Conservation (phyloP, 305 asterid species). For the Rubia occidens region DNA sequence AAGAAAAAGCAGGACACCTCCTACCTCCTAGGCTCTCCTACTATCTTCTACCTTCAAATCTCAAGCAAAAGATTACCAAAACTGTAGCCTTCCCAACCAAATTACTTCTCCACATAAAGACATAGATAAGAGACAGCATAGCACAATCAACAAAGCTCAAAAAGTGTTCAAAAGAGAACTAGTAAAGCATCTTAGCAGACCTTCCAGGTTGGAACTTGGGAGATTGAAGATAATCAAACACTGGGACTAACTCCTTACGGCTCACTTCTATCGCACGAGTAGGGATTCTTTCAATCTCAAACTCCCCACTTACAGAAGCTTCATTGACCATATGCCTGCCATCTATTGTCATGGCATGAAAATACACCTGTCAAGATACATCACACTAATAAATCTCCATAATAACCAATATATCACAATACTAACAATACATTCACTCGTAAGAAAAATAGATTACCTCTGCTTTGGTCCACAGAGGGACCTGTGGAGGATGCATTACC, state of each 20-base stretch:
- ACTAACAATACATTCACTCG: not conserved
- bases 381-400: constrained; percentile 16
- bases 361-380: constrained; percentile 44
- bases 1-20: not conserved
- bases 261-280: constrained; percentile 52
- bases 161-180: not conserved
- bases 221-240: constrained; percentile 56
- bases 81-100: constrained; percentile 1
- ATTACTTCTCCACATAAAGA: not conserved
- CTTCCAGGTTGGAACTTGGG: constrained; percentile 53
- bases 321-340: constrained; percentile 28
- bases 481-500: constrained; percentile 59
- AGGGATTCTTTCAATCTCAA: constrained; percentile 67
- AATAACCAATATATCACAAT: constrained; percentile 11
- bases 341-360: constrained; percentile 45
- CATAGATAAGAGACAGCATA: not conserved
- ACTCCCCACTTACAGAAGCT: constrained; percentile 49
- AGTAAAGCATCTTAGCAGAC: constrained; percentile 28
- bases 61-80: constrained; percentile 4
- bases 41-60: constrained; percentile 4
- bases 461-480: constrained; percentile 60
- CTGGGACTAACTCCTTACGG: constrained; percentile 70
- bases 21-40: not conserved
- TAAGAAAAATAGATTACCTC: constrained; percentile 37
- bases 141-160: not conserved